phyloP scores from a whole-genome alignment of 2,329 filamentous ascomycete species.

The Amauroascus niger region DNA sequence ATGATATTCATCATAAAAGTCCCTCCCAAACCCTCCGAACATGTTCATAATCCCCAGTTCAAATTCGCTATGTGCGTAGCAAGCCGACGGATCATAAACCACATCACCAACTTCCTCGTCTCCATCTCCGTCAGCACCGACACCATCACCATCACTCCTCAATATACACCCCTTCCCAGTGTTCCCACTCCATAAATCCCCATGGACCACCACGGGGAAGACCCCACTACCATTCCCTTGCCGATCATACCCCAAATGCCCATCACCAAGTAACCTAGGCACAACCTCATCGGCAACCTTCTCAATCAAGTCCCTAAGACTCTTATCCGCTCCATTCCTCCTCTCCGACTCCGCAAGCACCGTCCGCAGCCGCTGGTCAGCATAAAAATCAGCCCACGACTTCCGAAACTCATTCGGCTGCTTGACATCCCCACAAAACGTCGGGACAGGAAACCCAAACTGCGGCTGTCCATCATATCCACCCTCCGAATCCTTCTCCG shows the following conservation, averaged over 20 bases:
- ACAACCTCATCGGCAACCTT: constrained; percentile 56
- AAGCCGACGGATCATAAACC: constrained; percentile 69
- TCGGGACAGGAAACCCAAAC: constrained; percentile 77
- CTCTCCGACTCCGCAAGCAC: constrained; percentile 51
- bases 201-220: constrained; percentile 73
- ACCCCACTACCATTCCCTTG: constrained; percentile 45
- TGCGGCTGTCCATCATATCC: constrained; percentile 47
- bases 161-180: constrained; percentile 57
- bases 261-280: constrained; percentile 62
- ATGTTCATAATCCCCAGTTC: constrained; percentile 91
- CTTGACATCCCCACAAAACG: constrained; percentile 74
- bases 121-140: constrained; percentile 26
- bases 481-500: constrained; percentile 24
- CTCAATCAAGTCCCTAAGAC: constrained; percentile 56
- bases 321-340: constrained; percentile 55
- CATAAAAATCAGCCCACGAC: constrained; percentile 81
- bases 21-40: constrained; percentile 75
- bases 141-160: constrained; percentile 19
- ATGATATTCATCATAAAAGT: constrained; percentile 71
- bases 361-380: constrained; percentile 59
- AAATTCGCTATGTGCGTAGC: constrained; percentile 81
- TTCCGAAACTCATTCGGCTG: constrained; percentile 66
- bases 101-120: constrained; percentile 55
- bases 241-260: constrained; percentile 46
- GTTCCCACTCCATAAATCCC: constrained; percentile 91